Evolutionary conservation across 148 eudicot species (phyloP).

Genomic region (Camellia granthamiana): DNA sequence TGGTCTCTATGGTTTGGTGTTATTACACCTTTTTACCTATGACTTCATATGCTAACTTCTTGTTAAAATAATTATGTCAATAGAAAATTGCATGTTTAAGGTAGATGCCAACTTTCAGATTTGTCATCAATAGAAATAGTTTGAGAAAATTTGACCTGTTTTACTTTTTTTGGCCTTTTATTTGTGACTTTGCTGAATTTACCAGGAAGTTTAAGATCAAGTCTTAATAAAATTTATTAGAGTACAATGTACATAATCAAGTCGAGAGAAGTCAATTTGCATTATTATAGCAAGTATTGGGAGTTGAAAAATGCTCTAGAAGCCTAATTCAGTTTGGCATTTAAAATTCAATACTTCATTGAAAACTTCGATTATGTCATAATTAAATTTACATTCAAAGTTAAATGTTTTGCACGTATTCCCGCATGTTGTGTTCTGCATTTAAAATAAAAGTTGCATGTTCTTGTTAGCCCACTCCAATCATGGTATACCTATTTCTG

Average conservation of each 20-base stretch:
- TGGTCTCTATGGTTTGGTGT: background rate
- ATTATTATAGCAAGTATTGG: background rate
- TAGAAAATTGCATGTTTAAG: background rate
- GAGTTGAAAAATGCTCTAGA: background rate
- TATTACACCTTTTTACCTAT: no score
- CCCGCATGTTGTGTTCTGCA: no score
- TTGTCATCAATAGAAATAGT: background rate
- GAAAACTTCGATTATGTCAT: background rate
- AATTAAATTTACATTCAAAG: background rate
- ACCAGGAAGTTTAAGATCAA: background rate
- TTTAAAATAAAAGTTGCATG: no score
- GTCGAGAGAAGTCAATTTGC: background rate
- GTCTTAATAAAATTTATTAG: background rate
- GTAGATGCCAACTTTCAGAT: constrained; percentile 5
- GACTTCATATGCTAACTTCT: background rate
- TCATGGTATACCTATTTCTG: no score
- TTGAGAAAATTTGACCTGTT: background rate
- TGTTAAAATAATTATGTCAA: background rate
- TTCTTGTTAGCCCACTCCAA: background rate
- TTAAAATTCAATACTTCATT: background rate
- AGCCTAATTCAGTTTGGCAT: background rate
- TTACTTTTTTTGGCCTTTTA: background rate
- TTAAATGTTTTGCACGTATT: background rate
- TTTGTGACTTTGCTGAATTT: background rate
- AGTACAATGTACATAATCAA: no score